A percentile compares a stretch with the other conserved stretches of the same genome.
Conservation (phyloP, 2,329 filamentous ascomycete species). For the Lasiodiplodia sp. region DNA sequence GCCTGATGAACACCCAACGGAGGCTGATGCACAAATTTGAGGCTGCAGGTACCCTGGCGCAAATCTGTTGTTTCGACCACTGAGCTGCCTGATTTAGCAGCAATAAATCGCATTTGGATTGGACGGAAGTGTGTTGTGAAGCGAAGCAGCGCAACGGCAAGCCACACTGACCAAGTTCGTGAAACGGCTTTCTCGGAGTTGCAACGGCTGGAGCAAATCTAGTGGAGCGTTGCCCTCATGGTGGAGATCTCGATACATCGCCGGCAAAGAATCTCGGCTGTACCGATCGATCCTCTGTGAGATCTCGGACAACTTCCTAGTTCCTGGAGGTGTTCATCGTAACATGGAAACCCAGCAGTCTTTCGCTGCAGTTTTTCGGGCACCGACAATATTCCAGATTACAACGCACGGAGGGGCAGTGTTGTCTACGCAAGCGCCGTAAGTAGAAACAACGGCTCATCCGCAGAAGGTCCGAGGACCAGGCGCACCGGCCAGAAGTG, state of each 20-base stretch:
- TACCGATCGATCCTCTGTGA: background rate
- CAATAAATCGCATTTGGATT: background rate
- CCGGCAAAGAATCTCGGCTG: background rate
- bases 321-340: background rate
- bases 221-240: background rate
- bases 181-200: background rate
- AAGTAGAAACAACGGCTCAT: conserved; percentile 12
- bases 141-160: background rate
- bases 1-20: conserved; percentile 8
- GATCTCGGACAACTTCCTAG: background rate
- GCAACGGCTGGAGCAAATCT: background rate
- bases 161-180: background rate
- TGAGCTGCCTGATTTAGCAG: background rate
- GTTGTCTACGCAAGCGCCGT: background rate
- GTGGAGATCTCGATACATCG: background rate
- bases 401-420: background rate
- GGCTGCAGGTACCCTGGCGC: conserved; percentile 9
- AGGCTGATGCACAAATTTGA: conserved; percentile 13
- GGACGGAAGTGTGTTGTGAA: background rate
- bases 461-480: conserved; percentile 18
- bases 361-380: background rate
- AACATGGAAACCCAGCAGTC: background rate
- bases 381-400: background rate
- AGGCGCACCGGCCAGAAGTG: background rate
- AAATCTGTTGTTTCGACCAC: background rate